Evolutionary conservation across 2,329 filamentous ascomycete species (phyloP).

Genomic region (Curvularia verruculosa): DNA sequence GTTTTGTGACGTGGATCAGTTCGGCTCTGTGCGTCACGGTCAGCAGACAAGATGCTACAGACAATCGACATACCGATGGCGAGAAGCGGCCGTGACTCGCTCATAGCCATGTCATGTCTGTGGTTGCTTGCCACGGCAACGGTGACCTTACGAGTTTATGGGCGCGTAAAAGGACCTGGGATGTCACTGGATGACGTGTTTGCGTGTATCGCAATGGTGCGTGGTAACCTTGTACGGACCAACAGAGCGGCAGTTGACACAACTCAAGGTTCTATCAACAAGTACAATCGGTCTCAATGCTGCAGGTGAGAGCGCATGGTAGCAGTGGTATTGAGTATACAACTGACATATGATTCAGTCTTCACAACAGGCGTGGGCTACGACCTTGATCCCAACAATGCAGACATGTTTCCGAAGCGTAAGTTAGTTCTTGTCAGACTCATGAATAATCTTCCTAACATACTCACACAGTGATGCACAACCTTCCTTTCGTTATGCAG

Average conservation of each 20-base stretch:
- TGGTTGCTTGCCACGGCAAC: constrained; percentile 25
- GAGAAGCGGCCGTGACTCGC: constrained; percentile 23
- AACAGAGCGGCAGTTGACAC: neutral
- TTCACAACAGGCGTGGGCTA: constrained; percentile 30
- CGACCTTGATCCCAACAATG: constrained; percentile 16
- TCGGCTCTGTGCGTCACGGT: neutral
- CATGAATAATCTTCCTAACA: neutral
- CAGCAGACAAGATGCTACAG: constrained; percentile 12
- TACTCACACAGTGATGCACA: constrained; percentile 17
- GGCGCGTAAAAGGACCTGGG: constrained; percentile 25
- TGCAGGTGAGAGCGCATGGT: constrained; percentile 8
- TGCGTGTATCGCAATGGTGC: constrained; percentile 23
- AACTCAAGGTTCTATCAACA: constrained; percentile 17
- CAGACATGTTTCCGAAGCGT: constrained; percentile 22
- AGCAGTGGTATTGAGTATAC: neutral
- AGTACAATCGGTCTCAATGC: constrained; percentile 29
- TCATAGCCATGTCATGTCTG: constrained; percentile 27
- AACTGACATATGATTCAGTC: constrained; percentile 6
- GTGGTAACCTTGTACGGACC: neutral
- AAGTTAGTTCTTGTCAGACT: neutral
- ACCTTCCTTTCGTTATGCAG: constrained; percentile 30
- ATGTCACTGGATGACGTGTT: constrained; percentile 27
- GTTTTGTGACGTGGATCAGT: neutral
- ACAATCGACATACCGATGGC: constrained; percentile 23
- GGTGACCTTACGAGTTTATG: constrained; percentile 20